These are phyloP conservation scores for Amylocystis lapponica DNA, from an alignment of 768 basidiomycete species.

Conservation along the genomic window DNA sequence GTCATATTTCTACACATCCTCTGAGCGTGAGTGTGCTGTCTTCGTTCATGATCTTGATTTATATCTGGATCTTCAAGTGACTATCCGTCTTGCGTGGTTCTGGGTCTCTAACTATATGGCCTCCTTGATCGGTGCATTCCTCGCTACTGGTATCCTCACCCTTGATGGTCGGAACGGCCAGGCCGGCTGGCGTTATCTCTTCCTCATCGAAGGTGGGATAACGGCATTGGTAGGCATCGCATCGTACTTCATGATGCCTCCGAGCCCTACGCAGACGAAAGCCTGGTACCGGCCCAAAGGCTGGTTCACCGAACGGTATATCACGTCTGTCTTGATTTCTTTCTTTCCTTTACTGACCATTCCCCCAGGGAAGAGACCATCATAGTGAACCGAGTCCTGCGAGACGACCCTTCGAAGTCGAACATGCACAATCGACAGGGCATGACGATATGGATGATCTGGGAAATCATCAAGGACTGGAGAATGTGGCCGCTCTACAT, in stretches of 20 bases:
- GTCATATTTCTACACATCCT: conserved; percentile 59
- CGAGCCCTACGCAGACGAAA: conserved; percentile 60
- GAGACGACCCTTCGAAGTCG: conserved; percentile 62
- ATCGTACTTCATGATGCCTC: conserved; percentile 54
- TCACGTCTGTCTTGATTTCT: neutral
- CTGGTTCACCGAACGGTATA: conserved; percentile 57
- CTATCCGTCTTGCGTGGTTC: conserved; percentile 64
- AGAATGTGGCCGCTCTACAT: conserved; percentile 62
- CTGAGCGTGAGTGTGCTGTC: conserved; percentile 36
- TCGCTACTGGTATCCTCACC: conserved; percentile 56
- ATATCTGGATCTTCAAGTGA: conserved; percentile 30
- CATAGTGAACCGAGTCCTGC: conserved; percentile 56
- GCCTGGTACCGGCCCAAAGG: conserved; percentile 54
- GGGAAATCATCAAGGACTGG: conserved; percentile 50
- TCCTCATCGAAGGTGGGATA: conserved; percentile 47
- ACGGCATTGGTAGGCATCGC: conserved; percentile 45
- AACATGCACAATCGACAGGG: conserved; percentile 73
- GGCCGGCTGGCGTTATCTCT: conserved; percentile 56
- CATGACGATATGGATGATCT: conserved; percentile 43
- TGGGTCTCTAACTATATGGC: conserved; percentile 58
- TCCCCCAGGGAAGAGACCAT: conserved; percentile 51
- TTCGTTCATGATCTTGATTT: neutral
- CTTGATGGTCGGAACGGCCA: conserved; percentile 47
- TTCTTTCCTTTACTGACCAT: neutral
- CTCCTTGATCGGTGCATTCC: conserved; percentile 52